Conservation (phyloP, 2,329 filamentous ascomycete genomes). For the Aspergillus felis region DNA sequence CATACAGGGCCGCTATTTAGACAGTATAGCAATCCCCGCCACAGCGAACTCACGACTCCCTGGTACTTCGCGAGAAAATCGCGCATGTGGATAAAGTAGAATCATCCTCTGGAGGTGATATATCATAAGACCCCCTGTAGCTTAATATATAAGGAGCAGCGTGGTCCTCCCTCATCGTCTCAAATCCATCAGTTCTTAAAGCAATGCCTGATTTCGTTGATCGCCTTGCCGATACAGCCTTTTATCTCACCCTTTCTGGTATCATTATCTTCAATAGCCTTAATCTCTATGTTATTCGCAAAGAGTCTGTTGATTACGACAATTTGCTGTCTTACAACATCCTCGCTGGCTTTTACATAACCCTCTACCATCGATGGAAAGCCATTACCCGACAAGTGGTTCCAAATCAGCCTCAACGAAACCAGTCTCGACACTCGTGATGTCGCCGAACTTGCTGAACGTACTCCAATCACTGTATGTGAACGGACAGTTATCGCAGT, state of each 20-base stretch:
- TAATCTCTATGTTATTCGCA: background rate
- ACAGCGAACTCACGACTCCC: too few relatives aligned
- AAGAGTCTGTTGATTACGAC: background rate
- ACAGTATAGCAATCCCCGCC: too few relatives aligned
- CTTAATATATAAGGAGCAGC: background rate
- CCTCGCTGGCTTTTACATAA: background rate
- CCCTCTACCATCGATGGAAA: conserved; percentile 1
- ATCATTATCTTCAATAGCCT: background rate
- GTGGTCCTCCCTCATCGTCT: too few relatives aligned
- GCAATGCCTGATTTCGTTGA: background rate
- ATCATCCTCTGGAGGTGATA: background rate
- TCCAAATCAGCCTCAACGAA: background rate
- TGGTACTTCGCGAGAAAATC: background rate
- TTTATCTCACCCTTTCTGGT: too few relatives aligned
- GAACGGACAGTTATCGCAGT: background rate
- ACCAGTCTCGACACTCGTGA: background rate
- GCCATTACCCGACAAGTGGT: background rate
- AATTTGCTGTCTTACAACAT: conserved; percentile 1
- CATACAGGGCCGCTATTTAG: too few relatives aligned
- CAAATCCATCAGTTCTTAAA: background rate
- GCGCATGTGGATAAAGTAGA: background rate
- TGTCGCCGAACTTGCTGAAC: background rate
- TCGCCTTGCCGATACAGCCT: too few relatives aligned
- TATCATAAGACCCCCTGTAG: background rate
- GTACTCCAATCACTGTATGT: background rate